These are phyloP conservation scores for Mycena galopus DNA, from an alignment of 768 basidiomycete species.

Conservation along the genomic window DNA sequence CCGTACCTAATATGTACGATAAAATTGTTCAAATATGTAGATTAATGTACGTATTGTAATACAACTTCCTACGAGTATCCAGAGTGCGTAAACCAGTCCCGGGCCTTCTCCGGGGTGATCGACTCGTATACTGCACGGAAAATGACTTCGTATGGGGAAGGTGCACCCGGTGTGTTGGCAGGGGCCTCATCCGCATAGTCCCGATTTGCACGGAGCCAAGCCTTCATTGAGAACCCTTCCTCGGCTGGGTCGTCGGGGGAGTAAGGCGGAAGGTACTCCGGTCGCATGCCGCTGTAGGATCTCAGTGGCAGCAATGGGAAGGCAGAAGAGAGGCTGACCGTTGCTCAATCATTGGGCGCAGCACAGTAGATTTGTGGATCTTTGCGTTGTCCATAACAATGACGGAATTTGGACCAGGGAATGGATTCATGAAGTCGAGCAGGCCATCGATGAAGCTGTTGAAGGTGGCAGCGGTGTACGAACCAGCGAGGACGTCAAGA, in stretches of 20 bases:
- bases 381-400: slow-evolving; percentile 39
- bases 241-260: background rate
- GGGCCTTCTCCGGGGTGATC: too few relatives aligned
- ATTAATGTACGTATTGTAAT: too few relatives aligned
- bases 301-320: background rate
- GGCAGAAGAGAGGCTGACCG: slow-evolving; percentile 4
- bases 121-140: too few relatives aligned
- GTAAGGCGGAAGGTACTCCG: slow-evolving; percentile 21
- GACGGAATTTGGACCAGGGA: slow-evolving; percentile 38
- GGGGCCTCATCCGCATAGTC: background rate
- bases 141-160: too few relatives aligned
- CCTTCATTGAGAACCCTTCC: slow-evolving; percentile 1
- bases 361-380: slow-evolving; percentile 45
- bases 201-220: background rate
- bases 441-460: slow-evolving; percentile 37
- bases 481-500: background rate
- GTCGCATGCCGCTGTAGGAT: slow-evolving; percentile 40
- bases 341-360: slow-evolving; percentile 37
- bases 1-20: too few relatives aligned
- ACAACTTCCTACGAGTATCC: too few relatives aligned
- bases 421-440: slow-evolving; percentile 48
- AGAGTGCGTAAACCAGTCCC: too few relatives aligned
- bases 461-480: slow-evolving; percentile 35
- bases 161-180: too few relatives aligned
- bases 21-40: too few relatives aligned